Conservation (phyloP, 345 rosid genomes). For the Pistacia vera region DNA sequence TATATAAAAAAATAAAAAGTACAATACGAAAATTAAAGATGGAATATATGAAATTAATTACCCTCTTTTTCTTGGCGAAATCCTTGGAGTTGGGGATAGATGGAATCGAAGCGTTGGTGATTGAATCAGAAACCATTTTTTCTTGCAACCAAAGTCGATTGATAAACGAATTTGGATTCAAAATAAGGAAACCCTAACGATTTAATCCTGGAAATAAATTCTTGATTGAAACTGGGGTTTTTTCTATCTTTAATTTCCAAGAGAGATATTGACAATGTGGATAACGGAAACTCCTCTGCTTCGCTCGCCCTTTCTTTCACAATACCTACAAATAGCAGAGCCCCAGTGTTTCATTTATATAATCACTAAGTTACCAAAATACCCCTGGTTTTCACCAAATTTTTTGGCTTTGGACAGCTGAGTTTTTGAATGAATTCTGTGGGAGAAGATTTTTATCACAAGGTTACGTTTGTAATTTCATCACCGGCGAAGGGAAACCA, state of each 20-base stretch:
- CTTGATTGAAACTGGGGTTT: slow-evolving; percentile 18
- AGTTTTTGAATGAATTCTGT: neutral
- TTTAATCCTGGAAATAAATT: slow-evolving; percentile 8
- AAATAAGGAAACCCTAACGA: slow-evolving; percentile 55
- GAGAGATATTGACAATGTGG: slow-evolving; percentile 33
- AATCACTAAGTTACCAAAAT: neutral
- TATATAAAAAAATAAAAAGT: neutral
- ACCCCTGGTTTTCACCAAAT: neutral
- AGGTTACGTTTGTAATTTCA: neutral
- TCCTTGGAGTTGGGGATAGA: slow-evolving; percentile 56
- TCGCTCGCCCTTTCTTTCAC: slow-evolving; percentile 34
- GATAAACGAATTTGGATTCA: neutral
- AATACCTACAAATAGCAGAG: neutral
- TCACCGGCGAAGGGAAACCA: too few species aligned
- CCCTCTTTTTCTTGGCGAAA: slow-evolving; percentile 81
- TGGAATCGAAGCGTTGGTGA: slow-evolving; percentile 50
- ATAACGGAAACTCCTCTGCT: slow-evolving; percentile 81
- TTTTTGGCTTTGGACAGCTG: neutral
- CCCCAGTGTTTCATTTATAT: slow-evolving; percentile 6
- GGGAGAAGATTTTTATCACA: neutral
- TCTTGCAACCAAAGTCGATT: slow-evolving; percentile 5
- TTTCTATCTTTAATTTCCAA: slow-evolving; percentile 18
- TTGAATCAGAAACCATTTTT: slow-evolving; percentile 70
- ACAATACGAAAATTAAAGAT: neutral
- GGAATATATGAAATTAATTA: slow-evolving; percentile 15